A percentile compares a stretch with the other conserved stretches of the same genome.
Conservation (phyloP, 805 yeast genomes). For the Cyberlindnera americana region DNA sequence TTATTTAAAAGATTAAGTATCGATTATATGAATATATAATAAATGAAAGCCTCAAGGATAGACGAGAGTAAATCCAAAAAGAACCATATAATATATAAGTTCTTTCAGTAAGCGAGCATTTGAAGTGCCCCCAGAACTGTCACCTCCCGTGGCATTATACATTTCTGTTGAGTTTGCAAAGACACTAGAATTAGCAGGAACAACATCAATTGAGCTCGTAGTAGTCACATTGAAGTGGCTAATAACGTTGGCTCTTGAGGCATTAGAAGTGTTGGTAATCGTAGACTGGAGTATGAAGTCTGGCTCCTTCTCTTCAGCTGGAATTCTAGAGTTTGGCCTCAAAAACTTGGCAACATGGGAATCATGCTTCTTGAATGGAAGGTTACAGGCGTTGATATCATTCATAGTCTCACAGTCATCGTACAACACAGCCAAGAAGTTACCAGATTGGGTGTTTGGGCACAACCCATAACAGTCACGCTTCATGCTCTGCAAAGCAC, state of each 20-base stretch:
- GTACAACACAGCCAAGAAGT: conserved; percentile 42
- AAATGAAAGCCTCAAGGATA: too few species aligned
- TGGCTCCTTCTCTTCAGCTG: conserved; percentile 27
- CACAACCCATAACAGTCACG: conserved; percentile 45
- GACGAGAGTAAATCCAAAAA: too few species aligned
- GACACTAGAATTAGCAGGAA: too few species aligned
- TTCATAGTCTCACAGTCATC: conserved; percentile 44
- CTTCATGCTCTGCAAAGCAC: conserved; percentile 49
- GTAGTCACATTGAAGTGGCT: conserved; percentile 3
- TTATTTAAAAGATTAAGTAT: too few species aligned
- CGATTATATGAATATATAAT: too few species aligned
- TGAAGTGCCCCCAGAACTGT: too few species aligned
- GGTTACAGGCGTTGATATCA: conserved; percentile 48
- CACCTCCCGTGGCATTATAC: too few species aligned
- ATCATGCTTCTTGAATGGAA: conserved; percentile 46
- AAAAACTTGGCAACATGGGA: conserved; percentile 28
- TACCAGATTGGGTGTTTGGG: conserved; percentile 44
- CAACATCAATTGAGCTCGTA: too few species aligned
- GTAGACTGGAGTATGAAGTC: conserved; percentile 22
- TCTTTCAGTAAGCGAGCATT: too few species aligned
- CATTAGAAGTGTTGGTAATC: conserved; percentile 19
- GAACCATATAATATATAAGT: too few species aligned
- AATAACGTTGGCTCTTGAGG: conserved; percentile 1
- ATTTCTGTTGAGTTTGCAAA: too few species aligned
- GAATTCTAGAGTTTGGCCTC: conserved; percentile 25